Evolutionary conservation across 2,329 filamentous ascomycete genomes (phyloP).

Genomic region (Talaromyces sp.): DNA sequence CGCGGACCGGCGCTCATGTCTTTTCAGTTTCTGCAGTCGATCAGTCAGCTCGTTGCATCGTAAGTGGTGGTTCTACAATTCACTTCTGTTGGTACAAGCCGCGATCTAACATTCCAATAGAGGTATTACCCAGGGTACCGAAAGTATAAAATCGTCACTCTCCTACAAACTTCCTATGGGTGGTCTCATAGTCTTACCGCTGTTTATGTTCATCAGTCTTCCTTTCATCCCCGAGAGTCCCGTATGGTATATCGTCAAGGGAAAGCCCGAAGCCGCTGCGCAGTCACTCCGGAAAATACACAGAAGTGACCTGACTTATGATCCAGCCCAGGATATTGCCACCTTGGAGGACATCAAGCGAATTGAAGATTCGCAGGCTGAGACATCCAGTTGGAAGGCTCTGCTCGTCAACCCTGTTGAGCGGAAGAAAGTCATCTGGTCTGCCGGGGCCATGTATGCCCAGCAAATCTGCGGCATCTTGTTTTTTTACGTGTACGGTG

Average conservation of each 20-base stretch:
- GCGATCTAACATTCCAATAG: background rate
- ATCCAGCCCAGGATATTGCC: background rate
- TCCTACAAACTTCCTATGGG: background rate
- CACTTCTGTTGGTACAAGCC: background rate
- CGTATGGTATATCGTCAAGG: slow-evolving; percentile 1
- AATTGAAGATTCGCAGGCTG: background rate
- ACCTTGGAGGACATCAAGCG: background rate
- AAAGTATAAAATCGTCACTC: background rate
- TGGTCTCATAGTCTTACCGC: background rate
- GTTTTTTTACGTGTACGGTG: slow-evolving; percentile 6
- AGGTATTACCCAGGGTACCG: background rate
- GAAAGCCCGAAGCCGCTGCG: background rate
- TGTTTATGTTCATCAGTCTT: background rate
- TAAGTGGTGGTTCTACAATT: background rate
- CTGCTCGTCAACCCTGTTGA: slow-evolving; percentile 1
- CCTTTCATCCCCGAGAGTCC: slow-evolving; percentile 6
- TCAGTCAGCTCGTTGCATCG: background rate
- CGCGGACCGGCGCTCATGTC: background rate
- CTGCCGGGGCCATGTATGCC: slow-evolving; percentile 4
- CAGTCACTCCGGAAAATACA: slow-evolving; percentile 3
- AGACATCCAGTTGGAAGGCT: slow-evolving; percentile 1
- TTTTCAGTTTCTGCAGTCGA: background rate
- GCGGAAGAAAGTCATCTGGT: slow-evolving; percentile 1
- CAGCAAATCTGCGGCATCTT: slow-evolving; percentile 4
- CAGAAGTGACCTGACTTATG: background rate